Percentiles rank a stretch among this genome's conserved stretches.
These are phyloP conservation scores for Bryoerythrophyllum caledonicum DNA, from an alignment of 225 moss, liverwort and hornwort species.

Conservation along the genomic window DNA sequence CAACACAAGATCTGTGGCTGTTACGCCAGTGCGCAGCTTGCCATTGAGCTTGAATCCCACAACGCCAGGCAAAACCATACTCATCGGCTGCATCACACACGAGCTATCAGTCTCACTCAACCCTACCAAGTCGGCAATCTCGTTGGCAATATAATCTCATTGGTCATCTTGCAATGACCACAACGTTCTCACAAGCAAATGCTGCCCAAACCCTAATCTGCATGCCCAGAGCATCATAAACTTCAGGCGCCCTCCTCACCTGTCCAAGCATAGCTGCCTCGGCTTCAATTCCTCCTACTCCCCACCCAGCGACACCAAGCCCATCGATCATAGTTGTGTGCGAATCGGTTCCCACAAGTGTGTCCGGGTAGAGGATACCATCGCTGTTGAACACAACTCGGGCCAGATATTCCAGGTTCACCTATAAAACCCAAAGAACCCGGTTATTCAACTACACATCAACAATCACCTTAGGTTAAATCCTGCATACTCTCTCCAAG, in stretches of 20 bases:
- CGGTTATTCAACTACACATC: too few relatives aligned
- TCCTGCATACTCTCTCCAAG: too few relatives aligned
- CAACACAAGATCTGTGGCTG: conserved; percentile 83
- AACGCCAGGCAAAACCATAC: conserved; percentile 87
- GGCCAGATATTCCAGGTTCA: conserved; percentile 73
- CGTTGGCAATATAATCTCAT: too few relatives aligned
- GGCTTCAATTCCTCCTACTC: conserved; percentile 99
- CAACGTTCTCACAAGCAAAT: too few relatives aligned
- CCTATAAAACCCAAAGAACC: too few relatives aligned
- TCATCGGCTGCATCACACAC: conserved; percentile 76
- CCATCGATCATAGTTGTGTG: conserved; percentile 99
- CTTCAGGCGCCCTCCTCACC: not conserved
- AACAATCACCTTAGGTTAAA: too few relatives aligned
- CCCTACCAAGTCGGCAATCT: too few relatives aligned
- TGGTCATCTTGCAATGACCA: too few relatives aligned
- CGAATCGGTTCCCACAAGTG: conserved; percentile 95
- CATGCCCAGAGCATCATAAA: too few relatives aligned
- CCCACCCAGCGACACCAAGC: conserved; percentile 98
- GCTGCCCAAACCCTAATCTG: too few relatives aligned
- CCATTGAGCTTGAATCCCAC: conserved; percentile 83
- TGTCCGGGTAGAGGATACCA: conserved; percentile 86
- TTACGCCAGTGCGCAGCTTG: conserved; percentile 71
- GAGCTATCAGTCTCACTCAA: too few relatives aligned
- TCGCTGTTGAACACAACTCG: conserved; percentile 84
- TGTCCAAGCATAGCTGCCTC: conserved; percentile 99